Conservation (phyloP, 768 basidiomycete species). For the Chalciporus chontae region DNA sequence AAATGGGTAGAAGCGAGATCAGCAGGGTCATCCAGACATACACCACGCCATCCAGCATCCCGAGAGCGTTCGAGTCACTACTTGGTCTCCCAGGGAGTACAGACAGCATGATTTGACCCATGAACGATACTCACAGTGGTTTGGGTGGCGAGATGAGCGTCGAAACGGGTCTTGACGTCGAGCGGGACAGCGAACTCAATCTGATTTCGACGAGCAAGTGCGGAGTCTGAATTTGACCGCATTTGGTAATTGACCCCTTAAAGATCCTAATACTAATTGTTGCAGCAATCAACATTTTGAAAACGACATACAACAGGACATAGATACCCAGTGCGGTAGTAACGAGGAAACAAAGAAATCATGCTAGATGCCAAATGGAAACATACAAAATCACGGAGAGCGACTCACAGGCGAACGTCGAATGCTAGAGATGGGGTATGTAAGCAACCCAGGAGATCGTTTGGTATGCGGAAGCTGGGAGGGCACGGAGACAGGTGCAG, state of each 20-base stretch:
- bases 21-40: constrained; percentile 29
- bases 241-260: constrained; percentile 13
- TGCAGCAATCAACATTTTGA: too few relatives aligned
- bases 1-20: constrained; percentile 11
- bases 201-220: constrained; percentile 1
- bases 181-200: constrained; percentile 28
- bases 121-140: constrained; percentile 20
- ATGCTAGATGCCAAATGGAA: too few relatives aligned
- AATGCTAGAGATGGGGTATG: constrained; percentile 2
- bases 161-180: constrained; percentile 36
- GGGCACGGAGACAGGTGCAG: neutral
- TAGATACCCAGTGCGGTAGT: too few relatives aligned
- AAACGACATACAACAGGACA: too few relatives aligned
- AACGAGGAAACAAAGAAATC: too few relatives aligned
- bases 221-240: constrained; percentile 23
- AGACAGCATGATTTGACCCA: neutral
- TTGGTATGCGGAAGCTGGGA: neutral
- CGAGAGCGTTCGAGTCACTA: constrained; percentile 1
- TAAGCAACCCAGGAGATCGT: neutral
- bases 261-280: too few relatives aligned
- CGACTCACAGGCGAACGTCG: too few relatives aligned
- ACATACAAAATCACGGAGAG: too few relatives aligned
- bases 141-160: constrained; percentile 24
- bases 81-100: constrained; percentile 5
- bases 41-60: constrained; percentile 33